Conservation (phyloP, 805 yeast species). For the Saccharomycopsis javanensis region DNA sequence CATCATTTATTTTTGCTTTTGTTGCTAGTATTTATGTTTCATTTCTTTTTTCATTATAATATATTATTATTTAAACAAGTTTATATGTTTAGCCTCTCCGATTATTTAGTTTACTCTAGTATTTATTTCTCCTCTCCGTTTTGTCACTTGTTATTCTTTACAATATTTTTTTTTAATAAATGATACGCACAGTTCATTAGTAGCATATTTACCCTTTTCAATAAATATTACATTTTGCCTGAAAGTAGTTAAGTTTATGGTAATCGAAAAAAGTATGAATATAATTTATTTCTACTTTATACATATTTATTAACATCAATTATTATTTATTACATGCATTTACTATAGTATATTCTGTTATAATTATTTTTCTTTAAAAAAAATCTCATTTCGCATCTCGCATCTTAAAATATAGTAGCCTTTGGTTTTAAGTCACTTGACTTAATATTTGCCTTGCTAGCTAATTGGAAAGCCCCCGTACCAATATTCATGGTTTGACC, state of each 20-base stretch:
- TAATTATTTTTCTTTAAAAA: conserved; percentile 3
- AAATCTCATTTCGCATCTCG: too few species aligned
- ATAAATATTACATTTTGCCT: too few species aligned
- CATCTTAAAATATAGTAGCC: too few species aligned
- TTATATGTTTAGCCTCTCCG: not conserved
- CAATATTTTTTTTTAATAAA: not conserved
- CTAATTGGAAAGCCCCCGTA: conserved; percentile 90
- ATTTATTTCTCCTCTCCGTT: not conserved
- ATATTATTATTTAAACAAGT: not conserved
- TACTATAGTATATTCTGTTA: not conserved
- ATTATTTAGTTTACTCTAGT: not conserved
- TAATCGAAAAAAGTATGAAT: too few species aligned
- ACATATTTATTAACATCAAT: not conserved
- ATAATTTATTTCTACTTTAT: too few species aligned
- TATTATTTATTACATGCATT: not conserved
- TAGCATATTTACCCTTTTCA: too few species aligned
- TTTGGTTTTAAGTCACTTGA: conserved; percentile 35
- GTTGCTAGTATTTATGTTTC: not conserved
- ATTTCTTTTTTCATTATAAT: not conserved
- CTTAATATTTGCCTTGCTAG: conserved; percentile 43
- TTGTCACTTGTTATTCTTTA: not conserved
- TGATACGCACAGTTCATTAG: not conserved
- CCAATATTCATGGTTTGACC: conserved; percentile 98
- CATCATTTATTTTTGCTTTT: not conserved
- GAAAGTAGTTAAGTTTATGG: too few species aligned